Evolutionary conservation across 805 yeast species (phyloP).

Genomic region (Lachancea thermotolerans): DNA sequence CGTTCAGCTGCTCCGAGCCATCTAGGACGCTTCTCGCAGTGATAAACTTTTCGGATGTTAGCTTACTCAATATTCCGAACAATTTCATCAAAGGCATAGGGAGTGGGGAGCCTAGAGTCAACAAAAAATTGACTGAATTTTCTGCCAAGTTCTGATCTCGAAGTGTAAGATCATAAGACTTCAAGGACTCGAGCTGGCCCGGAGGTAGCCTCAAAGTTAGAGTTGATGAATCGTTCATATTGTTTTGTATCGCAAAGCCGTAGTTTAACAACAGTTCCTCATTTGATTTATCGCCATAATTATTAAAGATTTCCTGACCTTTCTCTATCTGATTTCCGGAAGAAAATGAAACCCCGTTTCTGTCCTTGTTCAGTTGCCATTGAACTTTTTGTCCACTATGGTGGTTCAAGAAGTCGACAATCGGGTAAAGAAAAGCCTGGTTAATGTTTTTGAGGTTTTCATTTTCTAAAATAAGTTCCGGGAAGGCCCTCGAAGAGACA

Average conservation of each 20-base stretch:
- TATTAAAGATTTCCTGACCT: constrained; percentile 59
- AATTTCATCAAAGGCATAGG: constrained; percentile 44
- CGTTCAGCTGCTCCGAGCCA: constrained; percentile 49
- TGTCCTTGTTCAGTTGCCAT: constrained; percentile 42
- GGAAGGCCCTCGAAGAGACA: constrained; percentile 75
- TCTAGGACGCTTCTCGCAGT: constrained; percentile 53
- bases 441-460: constrained; percentile 33
- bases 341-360: constrained; percentile 36
- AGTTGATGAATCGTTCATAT: constrained; percentile 51
- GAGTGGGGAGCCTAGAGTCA: constrained; percentile 30
- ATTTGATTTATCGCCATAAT: constrained; percentile 84
- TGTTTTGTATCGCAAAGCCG: constrained; percentile 62
- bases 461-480: constrained; percentile 49
- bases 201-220: constrained; percentile 50
- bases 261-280: constrained; percentile 76
- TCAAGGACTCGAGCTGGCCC: constrained; percentile 26
- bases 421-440: constrained; percentile 67
- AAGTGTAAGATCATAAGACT: constrained; percentile 34
- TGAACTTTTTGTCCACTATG: constrained; percentile 49
- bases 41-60: constrained; percentile 40
- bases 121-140: constrained; percentile 37
- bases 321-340: constrained; percentile 28
- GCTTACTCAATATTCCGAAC: constrained; percentile 48
- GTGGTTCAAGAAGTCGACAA: constrained; percentile 77
- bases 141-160: constrained; percentile 34